Base-by-base conservation (phyloP, 2,329 filamentous ascomycete genomes). In the Botrytis deweyae region DNA sequence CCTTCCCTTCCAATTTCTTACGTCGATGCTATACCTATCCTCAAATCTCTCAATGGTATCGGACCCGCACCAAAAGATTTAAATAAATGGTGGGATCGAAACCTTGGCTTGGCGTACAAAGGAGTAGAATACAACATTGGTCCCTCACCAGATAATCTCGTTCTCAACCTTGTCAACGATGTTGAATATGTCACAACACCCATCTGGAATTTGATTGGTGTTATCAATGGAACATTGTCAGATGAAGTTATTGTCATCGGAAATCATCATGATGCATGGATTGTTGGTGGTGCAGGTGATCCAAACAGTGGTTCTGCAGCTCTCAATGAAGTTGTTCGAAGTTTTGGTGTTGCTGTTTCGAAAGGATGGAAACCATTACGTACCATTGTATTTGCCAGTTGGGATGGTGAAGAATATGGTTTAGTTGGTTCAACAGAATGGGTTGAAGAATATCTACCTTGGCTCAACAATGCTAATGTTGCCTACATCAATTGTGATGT, bases 1-100 rank as follows among this genome's bases (percentile, higher is more conserved):
- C 95, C 96, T 0, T 98, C 95, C 0, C 84, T 98, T 1, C 95
- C 95, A 6, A 93, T 98, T 70, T 98, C 95, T 0, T 98, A 97
- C 81, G 83, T 86, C 10, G 95, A 98, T 78, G 95, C 93, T 0
- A 82, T 98, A 3, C 95, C 95, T 0, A 89, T 98, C 22, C 88
- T 98, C n/a, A 93, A 92, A 80, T 92, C 95, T 0, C 87, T 99
- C 68, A 98, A 98, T 79, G 95, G 94, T 14, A 89, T 97, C 80
- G 96, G 95, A 0, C 93, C 93, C 7, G 89, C 91, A 77, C 91
- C 92, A 0, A 88, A 89, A 8, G 90, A 94, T 29, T 90, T 98
- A 78, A 91, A 90, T 79, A 75, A 91, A 90, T 79, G 89, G 87
- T 62, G 82, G 92, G 6, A 91, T 88, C 90, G 88, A 88, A 80